Base-by-base conservation (phyloP, 805 yeast genomes). In the Candida ascalaphidarum region DNA sequence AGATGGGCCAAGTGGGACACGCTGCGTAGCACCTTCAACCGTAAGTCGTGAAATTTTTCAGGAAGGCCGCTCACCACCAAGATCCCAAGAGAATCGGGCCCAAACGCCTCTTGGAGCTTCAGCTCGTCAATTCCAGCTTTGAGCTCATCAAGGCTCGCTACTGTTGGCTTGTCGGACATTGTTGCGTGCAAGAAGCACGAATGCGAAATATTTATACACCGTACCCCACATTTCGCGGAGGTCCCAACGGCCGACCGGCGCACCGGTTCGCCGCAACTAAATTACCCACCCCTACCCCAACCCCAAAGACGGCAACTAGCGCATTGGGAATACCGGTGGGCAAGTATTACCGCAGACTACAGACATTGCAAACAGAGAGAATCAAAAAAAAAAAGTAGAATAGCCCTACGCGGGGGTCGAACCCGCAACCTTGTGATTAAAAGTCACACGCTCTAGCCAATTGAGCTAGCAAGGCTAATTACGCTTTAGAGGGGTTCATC, bases 61-160 rank as follows among this genome's bases (percentile, higher is more conserved):
- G 76, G 71, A 7, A 74, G 48, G 3, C 52, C 63, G 15, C 48
- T 53, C 11, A 74, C 67, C 5, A 74, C 33, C 5, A 74, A 57
- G 20, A 74, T 65, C 2, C 81, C 81, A 7, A 74, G 51, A 0
- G 77, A 70, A 19, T 69, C 58, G 3, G 66, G 65, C 0, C 77
- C 81, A 48, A 74, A 74, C 1, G 79, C 78, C 7, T 45, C 33
- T 4, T 52, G 46, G 21, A 74, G 50, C 4, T 37, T 33, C 1
- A 38, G 26, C 25, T 55, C 55, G 3, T 44, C 49, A 2, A 48
- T 37, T 2, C 68, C 70, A 0, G 39, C 11, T 16, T 40, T 15
- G 16, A 66, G 50, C 20, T 53, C 54, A 15, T 37, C 30, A 1
- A 60, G 36, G 2, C 55, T 36, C 1, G 61, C 66, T 1, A 27